These are phyloP conservation scores for Chaetomiaceae sp. DNA, from an alignment of 2,329 filamentous ascomycete genomes.

Conservation along the genomic window DNA sequence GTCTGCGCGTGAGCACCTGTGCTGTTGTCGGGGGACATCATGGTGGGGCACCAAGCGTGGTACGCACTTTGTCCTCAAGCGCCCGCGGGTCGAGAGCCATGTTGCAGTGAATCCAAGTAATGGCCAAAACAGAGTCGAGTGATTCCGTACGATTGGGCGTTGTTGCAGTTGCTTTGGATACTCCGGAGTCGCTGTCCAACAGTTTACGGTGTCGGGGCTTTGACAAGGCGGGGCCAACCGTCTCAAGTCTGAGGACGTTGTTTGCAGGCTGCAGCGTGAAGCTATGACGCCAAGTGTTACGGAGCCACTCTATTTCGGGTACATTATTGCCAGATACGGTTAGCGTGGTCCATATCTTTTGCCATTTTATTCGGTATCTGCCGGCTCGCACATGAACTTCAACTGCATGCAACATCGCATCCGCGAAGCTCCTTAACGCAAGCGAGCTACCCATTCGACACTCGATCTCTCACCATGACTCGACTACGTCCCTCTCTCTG, in stretches of 20 bases:
- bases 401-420: background rate
- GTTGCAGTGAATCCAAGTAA: conserved; percentile 5
- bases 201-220: background rate
- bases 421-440: too few species aligned
- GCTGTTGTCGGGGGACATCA: background rate
- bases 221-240: conserved; percentile 10
- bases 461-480: conserved; percentile 3
- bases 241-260: too few species aligned
- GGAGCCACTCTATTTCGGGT: background rate
- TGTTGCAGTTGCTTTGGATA: background rate
- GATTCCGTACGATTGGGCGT: background rate
- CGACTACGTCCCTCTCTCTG: conserved; percentile 2
- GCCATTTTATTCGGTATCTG: too few species aligned
- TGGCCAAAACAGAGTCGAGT: background rate
- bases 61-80: conserved; percentile 24
- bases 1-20: conserved; percentile 12
- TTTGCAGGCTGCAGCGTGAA: background rate
- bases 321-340: background rate
- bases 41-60: conserved; percentile 5
- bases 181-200: background rate
- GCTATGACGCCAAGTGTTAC: conserved; percentile 14
- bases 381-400: too few species aligned
- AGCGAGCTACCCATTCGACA: background rate
- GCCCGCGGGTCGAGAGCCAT: conserved; percentile 26
- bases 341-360: background rate